Evolutionary conservation across 2,329 filamentous ascomycete genomes (phyloP), one percentile per base, ranked within the genome.

Genomic region (Exophiala viscosa): DNA sequence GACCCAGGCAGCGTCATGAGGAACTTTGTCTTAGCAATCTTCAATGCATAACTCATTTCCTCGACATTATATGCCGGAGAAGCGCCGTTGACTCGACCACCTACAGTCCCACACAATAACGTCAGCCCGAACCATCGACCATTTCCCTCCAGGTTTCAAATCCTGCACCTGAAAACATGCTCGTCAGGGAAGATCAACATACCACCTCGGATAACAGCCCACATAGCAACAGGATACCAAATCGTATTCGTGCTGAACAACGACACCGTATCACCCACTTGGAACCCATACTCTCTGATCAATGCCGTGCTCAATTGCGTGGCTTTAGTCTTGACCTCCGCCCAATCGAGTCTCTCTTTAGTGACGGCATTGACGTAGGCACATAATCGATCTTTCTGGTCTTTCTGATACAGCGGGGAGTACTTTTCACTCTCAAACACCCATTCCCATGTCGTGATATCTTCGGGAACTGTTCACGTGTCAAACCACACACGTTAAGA

Each of bases 21-120:
- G 46, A 60, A 57, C 57, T 77, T 82, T 2, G 80, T 77, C 32
- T 78, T 70, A 0, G 75, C 79, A 1, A 75, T 83, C 60, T 79
- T 76, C 2, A 87, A 69, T 1, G 82, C 82, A 65, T 85, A 85
- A 1, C 76, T 78, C 80, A 87, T 85, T 60, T 87, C 84, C 45
- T 87, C 84, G 13, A 81, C 73, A 23, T 81, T 85, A 66, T 86
- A 87, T 0, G 82, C 83, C 0, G 84, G 83, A 13, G 76, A 81
- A 0, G 82, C 83, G 1, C 84, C 83, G 2, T 76, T 81, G 1
- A 85, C 79, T 28, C 81, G 74, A 7, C 78, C 83, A 58, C 75
- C 79, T 59, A 38, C 10, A 32, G 33, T 15, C 5, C 18, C 10
- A 3, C 13, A 41, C 4, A 15, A n/a, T n/a, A 11, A 41, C 1